A percentile compares a stretch with the other conserved stretches of the same genome.
Evolutionary conservation across 2,329 filamentous ascomycete species (phyloP).

Genomic region (Xylaria sp.): DNA sequence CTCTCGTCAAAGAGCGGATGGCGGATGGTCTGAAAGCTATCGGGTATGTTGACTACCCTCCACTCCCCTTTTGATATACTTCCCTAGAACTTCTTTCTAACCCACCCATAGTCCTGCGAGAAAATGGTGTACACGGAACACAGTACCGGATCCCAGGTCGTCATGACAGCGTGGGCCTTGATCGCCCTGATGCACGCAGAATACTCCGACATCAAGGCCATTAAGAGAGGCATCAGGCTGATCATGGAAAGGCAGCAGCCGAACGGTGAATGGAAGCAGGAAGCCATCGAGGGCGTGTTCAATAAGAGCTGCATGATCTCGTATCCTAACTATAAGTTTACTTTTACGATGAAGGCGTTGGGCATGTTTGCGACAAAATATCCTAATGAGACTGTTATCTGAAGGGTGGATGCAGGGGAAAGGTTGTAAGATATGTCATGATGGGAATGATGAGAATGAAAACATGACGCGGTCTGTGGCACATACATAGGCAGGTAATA

Average conservation of each 20-base stretch:
- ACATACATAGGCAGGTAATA: not conserved
- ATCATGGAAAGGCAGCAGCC: constrained; percentile 83
- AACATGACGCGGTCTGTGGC: not conserved
- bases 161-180: constrained; percentile 91
- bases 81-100: constrained; percentile 3
- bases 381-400: constrained; percentile 64
- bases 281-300: constrained; percentile 96
- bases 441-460: not conserved
- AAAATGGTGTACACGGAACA: constrained; percentile 77
- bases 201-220: constrained; percentile 75
- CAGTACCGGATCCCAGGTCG: constrained; percentile 78
- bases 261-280: constrained; percentile 94
- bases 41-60: constrained; percentile 52
- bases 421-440: not conserved
- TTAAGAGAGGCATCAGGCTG: constrained; percentile 77
- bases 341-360: constrained; percentile 90
- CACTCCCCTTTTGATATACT: not conserved
- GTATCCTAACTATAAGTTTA: constrained; percentile 99
- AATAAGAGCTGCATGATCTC: constrained; percentile 99
- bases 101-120: constrained; percentile 70
- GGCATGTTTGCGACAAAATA: constrained; percentile 83
- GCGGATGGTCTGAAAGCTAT: constrained; percentile 97
- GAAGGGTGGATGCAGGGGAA: not conserved
- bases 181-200: constrained; percentile 82
- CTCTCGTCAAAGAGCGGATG: constrained; percentile 82